Conservation (phyloP, 2,329 filamentous ascomycete species). For the Trichoderma sp. region DNA sequence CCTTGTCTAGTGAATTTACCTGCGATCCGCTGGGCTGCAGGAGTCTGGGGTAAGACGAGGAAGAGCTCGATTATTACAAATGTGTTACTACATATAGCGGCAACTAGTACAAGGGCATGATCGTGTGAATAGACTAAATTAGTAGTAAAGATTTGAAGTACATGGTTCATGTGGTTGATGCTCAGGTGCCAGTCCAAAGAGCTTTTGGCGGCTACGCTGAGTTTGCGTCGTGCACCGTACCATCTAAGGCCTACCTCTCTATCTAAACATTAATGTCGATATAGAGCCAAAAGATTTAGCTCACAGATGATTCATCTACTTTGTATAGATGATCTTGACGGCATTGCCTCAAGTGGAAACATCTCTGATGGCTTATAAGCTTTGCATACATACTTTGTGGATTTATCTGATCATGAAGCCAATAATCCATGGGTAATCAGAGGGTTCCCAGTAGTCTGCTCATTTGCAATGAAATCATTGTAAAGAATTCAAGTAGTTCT, state of each 20-base stretch:
- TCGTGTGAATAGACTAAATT: not conserved
- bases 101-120: not conserved
- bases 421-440: not conserved
- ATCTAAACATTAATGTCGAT: no score
- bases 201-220: not conserved
- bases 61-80: not conserved
- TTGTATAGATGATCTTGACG: not conserved
- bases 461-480: not conserved
- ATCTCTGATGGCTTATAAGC: not conserved
- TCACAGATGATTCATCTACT: not conserved
- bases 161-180: not conserved
- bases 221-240: not conserved
- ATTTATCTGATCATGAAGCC: not conserved
- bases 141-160: not conserved
- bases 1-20: not conserved
- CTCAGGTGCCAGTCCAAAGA: not conserved
- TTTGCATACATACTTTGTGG: not conserved
- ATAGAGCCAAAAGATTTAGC: no score
- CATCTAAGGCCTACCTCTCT: no score
- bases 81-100: not conserved
- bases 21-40: not conserved
- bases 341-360: not conserved
- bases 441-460: not conserved
- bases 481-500: not conserved
- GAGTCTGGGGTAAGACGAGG: not conserved